Percentiles rank a stretch among this genome's conserved stretches.
Conservation (phyloP, 305 asterid genomes). For the Fraxinus velutina region DNA sequence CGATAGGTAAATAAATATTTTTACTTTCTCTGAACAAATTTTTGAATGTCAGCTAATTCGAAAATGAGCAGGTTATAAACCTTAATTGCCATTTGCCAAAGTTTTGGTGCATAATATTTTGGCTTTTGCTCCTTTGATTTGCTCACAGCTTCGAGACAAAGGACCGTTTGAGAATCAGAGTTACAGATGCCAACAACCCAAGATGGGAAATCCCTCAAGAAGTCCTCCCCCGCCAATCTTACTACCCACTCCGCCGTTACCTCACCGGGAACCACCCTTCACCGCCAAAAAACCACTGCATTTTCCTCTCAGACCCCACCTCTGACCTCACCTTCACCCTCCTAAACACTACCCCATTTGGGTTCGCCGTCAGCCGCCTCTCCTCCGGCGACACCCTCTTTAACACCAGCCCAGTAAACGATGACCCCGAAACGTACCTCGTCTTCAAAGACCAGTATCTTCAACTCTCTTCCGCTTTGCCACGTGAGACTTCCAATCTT, state of each 20-base stretch:
- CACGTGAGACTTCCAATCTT: constrained; percentile 41
- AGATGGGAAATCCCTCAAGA: constrained; percentile 78
- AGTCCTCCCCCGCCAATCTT: constrained; percentile 43
- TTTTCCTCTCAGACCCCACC: constrained; percentile 33
- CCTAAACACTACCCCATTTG: constrained; percentile 59
- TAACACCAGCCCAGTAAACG: constrained; percentile 35
- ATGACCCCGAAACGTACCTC: constrained; percentile 42
- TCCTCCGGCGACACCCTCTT: constrained; percentile 59
- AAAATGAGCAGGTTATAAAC: no score
- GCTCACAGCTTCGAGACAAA: constrained; percentile 57
- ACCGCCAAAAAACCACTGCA: constrained; percentile 15
- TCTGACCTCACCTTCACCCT: constrained; percentile 67
- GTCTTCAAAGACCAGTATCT: constrained; percentile 82
- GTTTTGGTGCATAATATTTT: not conserved
- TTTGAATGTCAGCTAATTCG: not conserved
- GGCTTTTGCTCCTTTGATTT: not conserved
- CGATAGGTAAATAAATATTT: not conserved
- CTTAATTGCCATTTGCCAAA: no score
- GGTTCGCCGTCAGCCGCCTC: constrained; percentile 64
- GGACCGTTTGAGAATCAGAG: constrained; percentile 55
- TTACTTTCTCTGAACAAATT: not conserved
- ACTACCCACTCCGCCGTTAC: constrained; percentile 4
- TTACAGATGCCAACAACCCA: constrained; percentile 48
- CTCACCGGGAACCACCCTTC: constrained; percentile 20
- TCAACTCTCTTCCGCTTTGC: constrained; percentile 68